Evolutionary conservation across 768 basidiomycete genomes (phyloP).

Genomic region (Macrolepiota dolichaula): DNA sequence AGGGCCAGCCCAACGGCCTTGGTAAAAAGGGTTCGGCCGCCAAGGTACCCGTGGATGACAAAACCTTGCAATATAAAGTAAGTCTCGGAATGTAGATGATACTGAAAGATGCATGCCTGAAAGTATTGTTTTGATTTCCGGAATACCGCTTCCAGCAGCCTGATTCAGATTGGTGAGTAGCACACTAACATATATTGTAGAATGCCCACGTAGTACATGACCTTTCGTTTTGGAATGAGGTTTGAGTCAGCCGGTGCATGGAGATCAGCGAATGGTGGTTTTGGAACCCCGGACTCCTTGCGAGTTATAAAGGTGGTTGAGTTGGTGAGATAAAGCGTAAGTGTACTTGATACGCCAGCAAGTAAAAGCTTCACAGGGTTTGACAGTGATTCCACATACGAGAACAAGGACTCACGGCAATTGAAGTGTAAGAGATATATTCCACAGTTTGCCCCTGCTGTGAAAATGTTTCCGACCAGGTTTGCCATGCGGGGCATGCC

Average conservation of each 20-base stretch:
- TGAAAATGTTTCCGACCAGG: conserved; percentile 65
- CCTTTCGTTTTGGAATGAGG: conserved; percentile 48
- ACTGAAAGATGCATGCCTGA: conserved; percentile 49
- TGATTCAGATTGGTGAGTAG: conserved; percentile 23
- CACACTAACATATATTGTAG: not conserved
- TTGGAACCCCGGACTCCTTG: conserved; percentile 75
- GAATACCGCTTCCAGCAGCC: conserved; percentile 95
- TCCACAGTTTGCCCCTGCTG: conserved; percentile 39
- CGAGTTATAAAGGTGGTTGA: conserved; percentile 86
- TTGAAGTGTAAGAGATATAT: conserved; percentile 64
- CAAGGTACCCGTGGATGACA: conserved; percentile 96
- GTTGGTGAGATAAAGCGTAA: conserved; percentile 85
- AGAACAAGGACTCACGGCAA: conserved; percentile 62
- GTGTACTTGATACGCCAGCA: conserved; percentile 66
- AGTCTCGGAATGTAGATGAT: not conserved
- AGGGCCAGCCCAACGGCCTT: conserved; percentile 88
- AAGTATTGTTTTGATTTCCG: conserved; percentile 93
- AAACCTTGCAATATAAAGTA: conserved; percentile 55
- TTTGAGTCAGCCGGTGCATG: conserved; percentile 18
- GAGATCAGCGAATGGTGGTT: conserved; percentile 36
- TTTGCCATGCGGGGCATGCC: conserved; percentile 65
- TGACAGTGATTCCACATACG: not conserved
- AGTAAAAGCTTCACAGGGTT: conserved; percentile 53
- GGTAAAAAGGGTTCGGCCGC: conserved; percentile 82
- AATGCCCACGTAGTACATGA: conserved; percentile 75